Base-by-base conservation (phyloP, 306 rosid species). In the Pterocarpus macrocarpus region DNA sequence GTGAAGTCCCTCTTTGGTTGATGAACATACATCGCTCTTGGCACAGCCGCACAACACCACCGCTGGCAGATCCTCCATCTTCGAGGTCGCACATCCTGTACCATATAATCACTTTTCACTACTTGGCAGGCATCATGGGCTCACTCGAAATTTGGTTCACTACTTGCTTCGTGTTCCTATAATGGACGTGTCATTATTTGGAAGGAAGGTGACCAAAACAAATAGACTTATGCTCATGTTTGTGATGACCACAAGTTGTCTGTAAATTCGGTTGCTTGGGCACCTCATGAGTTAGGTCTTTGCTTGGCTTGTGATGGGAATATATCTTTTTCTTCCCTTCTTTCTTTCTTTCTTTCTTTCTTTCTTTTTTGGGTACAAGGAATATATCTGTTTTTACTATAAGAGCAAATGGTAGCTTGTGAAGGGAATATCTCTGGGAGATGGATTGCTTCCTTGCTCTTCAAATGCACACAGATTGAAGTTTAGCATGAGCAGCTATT, bases 261-360 rank as follows among this genome's bases (percentile, higher is more conserved):
- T 7, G 97, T 93, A 63, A 93, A 93, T 82, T 91, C 97, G 0
- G 83, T 93, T 55, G 92, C 93, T 63, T 95, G 98, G 98, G 98
- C 98, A 0, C 97, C 98, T 11, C 97, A 95, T 11, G 98, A 95
- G 82, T 84, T 89, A 50, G 97, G 98, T 73, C 94, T 91, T 9
- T 90, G 93, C 80, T 76, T 91, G 87, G 93, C 98, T 15, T 91
- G 98, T 94, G 0, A 93, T 90, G 98, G 98, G 81, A 93, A 86
- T 63, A 90, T 93, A 71, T 93, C 94, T 2, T 22, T 22, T 22
- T 22, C 28, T 22, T 22, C 28, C 28, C 1, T 22, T 1, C 28
- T 22, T 22, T 22, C 28, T 22, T 22, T 22, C 28, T 22, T 22
- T 22, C 28, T 22, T 22, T 22, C 28, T 22, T 22, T 22, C 28